Conservation (phyloP, 2,329 filamentous ascomycete species). For the Alternaria gaisen region DNA sequence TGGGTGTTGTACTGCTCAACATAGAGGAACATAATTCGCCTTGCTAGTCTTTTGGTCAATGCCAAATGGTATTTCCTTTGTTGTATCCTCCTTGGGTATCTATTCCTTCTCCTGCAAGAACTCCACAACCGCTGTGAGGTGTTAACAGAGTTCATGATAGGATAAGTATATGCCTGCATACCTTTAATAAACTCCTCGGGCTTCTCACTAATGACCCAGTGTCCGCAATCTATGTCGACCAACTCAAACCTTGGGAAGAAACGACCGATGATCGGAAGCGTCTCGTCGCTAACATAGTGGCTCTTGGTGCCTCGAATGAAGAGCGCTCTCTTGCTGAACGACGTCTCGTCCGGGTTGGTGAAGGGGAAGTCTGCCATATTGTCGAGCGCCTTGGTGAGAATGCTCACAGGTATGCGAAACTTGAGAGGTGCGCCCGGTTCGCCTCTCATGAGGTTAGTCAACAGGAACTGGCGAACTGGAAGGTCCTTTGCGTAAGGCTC, state of each 20-base stretch:
- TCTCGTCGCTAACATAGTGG: conserved; percentile 82
- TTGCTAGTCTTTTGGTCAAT: neutral
- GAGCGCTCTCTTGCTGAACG: conserved; percentile 80
- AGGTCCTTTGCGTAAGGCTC: conserved; percentile 76
- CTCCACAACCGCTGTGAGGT: conserved; percentile 67
- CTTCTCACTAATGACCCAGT: conserved; percentile 91
- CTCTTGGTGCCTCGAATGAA: conserved; percentile 82
- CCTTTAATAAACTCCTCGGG: conserved; percentile 79
- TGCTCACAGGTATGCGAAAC: conserved; percentile 81
- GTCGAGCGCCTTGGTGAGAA: conserved; percentile 72
- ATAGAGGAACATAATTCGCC: neutral
- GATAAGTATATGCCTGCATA: conserved; percentile 51
- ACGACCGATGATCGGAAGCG: conserved; percentile 77
- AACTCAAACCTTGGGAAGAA: conserved; percentile 84
- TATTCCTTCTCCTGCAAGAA: conserved; percentile 65
- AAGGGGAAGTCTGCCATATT: conserved; percentile 91
- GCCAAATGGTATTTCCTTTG: neutral
- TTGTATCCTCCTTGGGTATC: conserved; percentile 10
- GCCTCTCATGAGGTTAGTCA: conserved; percentile 78
- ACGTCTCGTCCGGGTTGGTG: conserved; percentile 70
- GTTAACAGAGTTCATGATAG: neutral
- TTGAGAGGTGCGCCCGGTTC: conserved; percentile 65
- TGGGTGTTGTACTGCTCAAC: neutral
- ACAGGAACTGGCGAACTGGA: conserved; percentile 86
- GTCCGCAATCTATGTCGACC: conserved; percentile 78